A percentile compares a stretch with the other conserved stretches of the same genome.
phyloP scores from a whole-genome alignment of 192 early-diverging fungal genomes.

The Obelidium mucronatum region DNA sequence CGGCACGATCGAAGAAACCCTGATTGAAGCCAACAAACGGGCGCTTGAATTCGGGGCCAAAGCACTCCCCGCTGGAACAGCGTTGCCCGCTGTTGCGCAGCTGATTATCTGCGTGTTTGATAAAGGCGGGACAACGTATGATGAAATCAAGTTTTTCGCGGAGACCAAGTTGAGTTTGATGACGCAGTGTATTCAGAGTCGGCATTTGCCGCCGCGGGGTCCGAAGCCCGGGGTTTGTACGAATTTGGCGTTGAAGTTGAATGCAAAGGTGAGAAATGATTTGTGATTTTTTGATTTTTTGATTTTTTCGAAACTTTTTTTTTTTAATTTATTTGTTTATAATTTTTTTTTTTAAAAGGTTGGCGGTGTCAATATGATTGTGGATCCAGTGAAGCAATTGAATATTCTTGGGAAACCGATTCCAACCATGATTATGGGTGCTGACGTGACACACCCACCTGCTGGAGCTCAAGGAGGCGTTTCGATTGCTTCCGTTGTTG shows the following conservation, averaged over 20 bases:
- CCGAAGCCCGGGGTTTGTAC: slow-evolving; percentile 62
- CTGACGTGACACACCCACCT: slow-evolving; percentile 85
- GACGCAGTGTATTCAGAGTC: slow-evolving; percentile 77
- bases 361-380: slow-evolving; percentile 37
- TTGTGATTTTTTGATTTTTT: too few relatives aligned
- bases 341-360: too few relatives aligned
- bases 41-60: not conserved
- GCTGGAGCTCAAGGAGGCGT: slow-evolving; percentile 60
- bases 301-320: too few relatives aligned
- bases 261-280: slow-evolving; percentile 35
- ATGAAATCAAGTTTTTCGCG: slow-evolving; percentile 80
- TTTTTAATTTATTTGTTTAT: too few relatives aligned
- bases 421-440: slow-evolving; percentile 64
- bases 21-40: slow-evolving; percentile 8
- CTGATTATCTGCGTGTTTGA: slow-evolving; percentile 27
- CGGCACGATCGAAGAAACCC: slow-evolving; percentile 8
- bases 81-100: not conserved
- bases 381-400: slow-evolving; percentile 23
- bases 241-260: slow-evolving; percentile 71
- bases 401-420: slow-evolving; percentile 13
- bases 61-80: not conserved
- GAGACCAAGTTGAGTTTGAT: slow-evolving; percentile 80
- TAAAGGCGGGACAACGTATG: slow-evolving; percentile 60
- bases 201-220: slow-evolving; percentile 53
- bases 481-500: slow-evolving; percentile 61